phyloP scores from a whole-genome alignment of 768 basidiomycete genomes.

The Holtermanniella nyarrowii region DNA sequence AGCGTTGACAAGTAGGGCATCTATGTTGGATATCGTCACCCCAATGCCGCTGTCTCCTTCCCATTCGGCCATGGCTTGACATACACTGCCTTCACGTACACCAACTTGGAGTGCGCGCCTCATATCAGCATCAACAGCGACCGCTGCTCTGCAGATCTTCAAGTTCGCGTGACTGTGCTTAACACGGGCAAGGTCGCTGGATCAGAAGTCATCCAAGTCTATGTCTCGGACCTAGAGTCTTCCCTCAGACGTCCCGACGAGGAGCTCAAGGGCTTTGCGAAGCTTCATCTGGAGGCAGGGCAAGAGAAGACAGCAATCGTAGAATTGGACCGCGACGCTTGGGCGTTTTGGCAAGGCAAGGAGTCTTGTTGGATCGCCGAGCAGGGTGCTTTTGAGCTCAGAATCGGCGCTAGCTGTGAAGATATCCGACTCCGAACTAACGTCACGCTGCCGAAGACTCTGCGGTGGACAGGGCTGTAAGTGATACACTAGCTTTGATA shows the following conservation, averaged over 20 bases:
- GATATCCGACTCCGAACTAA: neutral
- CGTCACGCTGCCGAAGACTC: neutral
- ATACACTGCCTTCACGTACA: conserved; percentile 58
- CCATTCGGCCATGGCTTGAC: conserved; percentile 49
- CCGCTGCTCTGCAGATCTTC: neutral
- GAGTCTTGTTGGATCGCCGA: conserved; percentile 1
- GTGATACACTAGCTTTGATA: too few relatives aligned
- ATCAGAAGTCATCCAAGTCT: conserved; percentile 58
- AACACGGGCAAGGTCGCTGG: conserved; percentile 52
- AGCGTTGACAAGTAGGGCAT: conserved; percentile 49
- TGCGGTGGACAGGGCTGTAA: neutral
- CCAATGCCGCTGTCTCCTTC: conserved; percentile 52
- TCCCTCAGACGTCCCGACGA: conserved; percentile 50
- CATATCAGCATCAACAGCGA: neutral
- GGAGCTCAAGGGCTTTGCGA: conserved; percentile 52
- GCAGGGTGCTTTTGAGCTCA: neutral
- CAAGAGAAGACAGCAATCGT: conserved; percentile 31
- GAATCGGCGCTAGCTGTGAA: neutral
- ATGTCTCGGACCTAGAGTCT: conserved; percentile 48
- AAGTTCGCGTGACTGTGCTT: conserved; percentile 42
- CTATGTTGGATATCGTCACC: conserved; percentile 64
- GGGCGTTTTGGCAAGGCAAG: conserved; percentile 53
- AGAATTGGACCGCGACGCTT: conserved; percentile 39
- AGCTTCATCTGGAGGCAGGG: conserved; percentile 40
- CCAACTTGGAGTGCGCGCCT: conserved; percentile 42